Conservation (phyloP, 352 stramenopile species). For the Blastocystis sp. region DNA sequence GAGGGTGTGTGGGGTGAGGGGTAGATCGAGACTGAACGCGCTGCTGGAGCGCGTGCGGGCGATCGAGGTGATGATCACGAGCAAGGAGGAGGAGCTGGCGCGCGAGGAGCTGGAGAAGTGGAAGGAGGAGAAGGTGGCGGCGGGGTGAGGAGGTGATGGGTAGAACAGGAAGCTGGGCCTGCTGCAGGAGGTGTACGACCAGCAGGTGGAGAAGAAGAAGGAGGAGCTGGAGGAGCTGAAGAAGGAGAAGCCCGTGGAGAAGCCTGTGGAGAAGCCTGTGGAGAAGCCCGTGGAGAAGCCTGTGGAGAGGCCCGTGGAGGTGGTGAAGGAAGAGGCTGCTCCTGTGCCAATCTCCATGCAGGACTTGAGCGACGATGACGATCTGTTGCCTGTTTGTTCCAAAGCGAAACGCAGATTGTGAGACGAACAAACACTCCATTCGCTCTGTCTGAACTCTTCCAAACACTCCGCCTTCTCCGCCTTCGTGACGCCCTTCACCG, state of each 20-base stretch:
- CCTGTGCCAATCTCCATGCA: too few relatives aligned
- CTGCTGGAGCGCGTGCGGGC: constrained; percentile 4
- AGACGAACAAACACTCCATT: not conserved
- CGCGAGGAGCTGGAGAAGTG: not conserved
- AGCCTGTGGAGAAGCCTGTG: too few relatives aligned
- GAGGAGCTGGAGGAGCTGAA: not conserved
- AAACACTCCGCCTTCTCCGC: constrained; percentile 48
- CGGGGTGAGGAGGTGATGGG: too few relatives aligned
- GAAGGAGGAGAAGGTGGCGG: not conserved
- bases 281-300: too few relatives aligned
- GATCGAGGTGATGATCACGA: constrained; percentile 44
- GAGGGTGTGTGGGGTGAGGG: not conserved
- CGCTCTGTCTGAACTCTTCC: constrained; percentile 23
- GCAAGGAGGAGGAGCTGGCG: constrained; percentile 20
- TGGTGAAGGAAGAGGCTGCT: too few relatives aligned
- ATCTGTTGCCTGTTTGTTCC: too few relatives aligned
- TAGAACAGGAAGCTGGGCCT: not conserved
- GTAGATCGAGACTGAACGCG: constrained; percentile 3
- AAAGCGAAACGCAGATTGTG: not conserved
- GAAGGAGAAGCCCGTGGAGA: too few relatives aligned
- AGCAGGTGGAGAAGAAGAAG: constrained; percentile 15
- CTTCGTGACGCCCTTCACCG: constrained; percentile 38
- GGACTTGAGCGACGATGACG: too few relatives aligned
- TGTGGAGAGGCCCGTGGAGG: too few relatives aligned
- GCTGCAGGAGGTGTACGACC: constrained; percentile 23